Evolutionary conservation across 2,329 filamentous ascomycete species (phyloP), one percentile per base, ranked within the genome.

Genomic region (Didymella glomerata): DNA sequence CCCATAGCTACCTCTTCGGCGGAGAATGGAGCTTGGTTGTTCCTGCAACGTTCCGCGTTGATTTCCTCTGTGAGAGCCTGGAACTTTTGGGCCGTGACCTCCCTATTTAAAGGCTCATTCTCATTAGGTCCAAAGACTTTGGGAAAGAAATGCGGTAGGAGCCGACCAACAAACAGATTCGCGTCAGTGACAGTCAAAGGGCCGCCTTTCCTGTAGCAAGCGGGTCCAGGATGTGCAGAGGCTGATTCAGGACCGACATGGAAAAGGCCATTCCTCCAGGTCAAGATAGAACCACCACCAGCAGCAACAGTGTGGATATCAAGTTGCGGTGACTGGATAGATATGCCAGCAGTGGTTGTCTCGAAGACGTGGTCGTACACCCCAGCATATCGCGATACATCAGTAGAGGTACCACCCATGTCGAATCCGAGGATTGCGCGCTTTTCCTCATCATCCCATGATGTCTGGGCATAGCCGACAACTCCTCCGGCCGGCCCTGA

Each of bases 71-170:
- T 85, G 10, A 97, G 80, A 64, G 91, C 86, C 63, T 89, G 82
- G 50, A 97, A 89, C 1, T 90, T 84, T 66, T 84, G 86, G 70
- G 85, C 83, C 66, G 90, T 94, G 0, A 90, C 88, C 60, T 89
- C 84, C 1, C 85, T 80, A 70, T 96, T 92, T 2, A 96, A 78
- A 0, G 88, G 87, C 73, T 93, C 85, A 59, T 96, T 82, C 72
- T 96, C 93, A 46, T 92, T 88, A 71, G 90, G 88, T 40, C 93
- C 93, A 69, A 97, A 96, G 57, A 97, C 96, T 73, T 92, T 92
- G 0, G 92, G 92, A 71, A 96, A 96, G 80, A 93, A 94, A 57
- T 93, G 90, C 0, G 92, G 92, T 2, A 96, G 78, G 3, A 97
- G 81, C 34, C 92, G 85, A 0, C 92, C 92, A 0, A 96, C 85